phyloP scores from a whole-genome alignment of 2,329 filamentous ascomycete species.

The Pochonia chlamydosporia region DNA sequence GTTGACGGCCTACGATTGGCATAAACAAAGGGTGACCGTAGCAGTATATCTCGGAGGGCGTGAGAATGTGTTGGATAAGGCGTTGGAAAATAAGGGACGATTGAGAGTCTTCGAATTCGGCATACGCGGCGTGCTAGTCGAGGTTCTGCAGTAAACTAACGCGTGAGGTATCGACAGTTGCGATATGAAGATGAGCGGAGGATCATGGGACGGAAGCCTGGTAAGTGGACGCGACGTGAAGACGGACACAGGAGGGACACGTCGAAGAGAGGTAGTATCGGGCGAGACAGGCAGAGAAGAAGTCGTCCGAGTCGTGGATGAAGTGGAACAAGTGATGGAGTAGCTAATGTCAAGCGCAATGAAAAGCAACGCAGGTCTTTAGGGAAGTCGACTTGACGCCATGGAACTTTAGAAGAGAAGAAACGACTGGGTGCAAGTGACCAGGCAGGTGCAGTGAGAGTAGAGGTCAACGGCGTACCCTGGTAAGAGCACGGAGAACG shows the following conservation, averaged over 20 bases:
- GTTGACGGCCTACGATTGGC: conserved; percentile 8
- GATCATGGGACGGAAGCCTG: neutral
- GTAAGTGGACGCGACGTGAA: neutral
- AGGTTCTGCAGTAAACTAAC: neutral
- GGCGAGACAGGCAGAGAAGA: neutral
- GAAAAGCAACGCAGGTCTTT: neutral
- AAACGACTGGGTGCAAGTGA: no score
- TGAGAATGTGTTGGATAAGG: neutral
- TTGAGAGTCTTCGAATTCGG: neutral
- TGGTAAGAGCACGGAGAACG: no score
- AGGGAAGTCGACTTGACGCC: neutral
- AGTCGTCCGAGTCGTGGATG: neutral
- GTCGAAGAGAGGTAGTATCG: neutral
- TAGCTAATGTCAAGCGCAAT: neutral
- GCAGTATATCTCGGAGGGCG: neutral
- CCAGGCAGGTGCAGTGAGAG: no score
- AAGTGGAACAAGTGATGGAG: no score
- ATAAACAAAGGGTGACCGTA: neutral
- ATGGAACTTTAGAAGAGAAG: no score
- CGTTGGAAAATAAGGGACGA: neutral
- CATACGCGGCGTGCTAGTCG: neutral
- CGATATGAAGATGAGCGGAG: neutral
- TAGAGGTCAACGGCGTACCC: no score
- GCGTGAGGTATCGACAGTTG: neutral
- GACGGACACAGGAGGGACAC: neutral